A percentile compares a stretch with the other conserved stretches of the same genome.
Conservation (phyloP, 2,329 filamentous ascomycete species). For the Colletotrichum tropicale region DNA sequence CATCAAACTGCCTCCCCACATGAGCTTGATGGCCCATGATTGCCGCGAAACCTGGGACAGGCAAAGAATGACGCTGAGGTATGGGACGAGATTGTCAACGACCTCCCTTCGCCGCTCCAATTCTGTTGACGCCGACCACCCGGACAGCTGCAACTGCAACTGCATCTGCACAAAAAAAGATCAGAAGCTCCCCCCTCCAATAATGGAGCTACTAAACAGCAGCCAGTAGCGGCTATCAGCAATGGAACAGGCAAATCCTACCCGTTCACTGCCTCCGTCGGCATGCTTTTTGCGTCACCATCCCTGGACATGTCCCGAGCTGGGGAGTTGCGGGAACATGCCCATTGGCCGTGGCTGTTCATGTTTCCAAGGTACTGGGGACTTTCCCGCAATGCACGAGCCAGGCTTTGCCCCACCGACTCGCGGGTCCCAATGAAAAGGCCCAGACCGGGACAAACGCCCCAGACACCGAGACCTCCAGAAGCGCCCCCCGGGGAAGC, state of each 20-base stretch:
- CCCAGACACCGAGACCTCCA: neutral
- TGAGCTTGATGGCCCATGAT: neutral
- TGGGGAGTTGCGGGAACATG: slow-evolving; percentile 16
- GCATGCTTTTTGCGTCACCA: slow-evolving; percentile 17
- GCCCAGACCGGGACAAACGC: neutral
- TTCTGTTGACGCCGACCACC: neutral
- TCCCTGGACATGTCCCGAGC: slow-evolving; percentile 9
- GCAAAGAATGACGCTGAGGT: neutral
- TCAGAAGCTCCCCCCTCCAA: neutral
- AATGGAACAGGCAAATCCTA: neutral
- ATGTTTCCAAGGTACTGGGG: slow-evolving; percentile 12
- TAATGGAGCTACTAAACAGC: neutral
- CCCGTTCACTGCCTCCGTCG: neutral
- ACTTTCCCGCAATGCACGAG: slow-evolving; percentile 11
- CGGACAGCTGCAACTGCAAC: neutral
- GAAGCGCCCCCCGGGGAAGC: neutral
- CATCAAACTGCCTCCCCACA: neutral
- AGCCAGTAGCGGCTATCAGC: slow-evolving; percentile 7
- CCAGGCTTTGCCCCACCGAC: neutral
- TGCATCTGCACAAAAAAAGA: neutral
- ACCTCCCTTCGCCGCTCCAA: neutral
- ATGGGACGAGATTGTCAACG: slow-evolving; percentile 1
- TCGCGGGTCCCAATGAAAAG: neutral
- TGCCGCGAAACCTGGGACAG: neutral
- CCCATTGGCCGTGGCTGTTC: neutral